Conservation (phyloP, 2,329 filamentous ascomycete species). For the Fusarium albidum region DNA sequence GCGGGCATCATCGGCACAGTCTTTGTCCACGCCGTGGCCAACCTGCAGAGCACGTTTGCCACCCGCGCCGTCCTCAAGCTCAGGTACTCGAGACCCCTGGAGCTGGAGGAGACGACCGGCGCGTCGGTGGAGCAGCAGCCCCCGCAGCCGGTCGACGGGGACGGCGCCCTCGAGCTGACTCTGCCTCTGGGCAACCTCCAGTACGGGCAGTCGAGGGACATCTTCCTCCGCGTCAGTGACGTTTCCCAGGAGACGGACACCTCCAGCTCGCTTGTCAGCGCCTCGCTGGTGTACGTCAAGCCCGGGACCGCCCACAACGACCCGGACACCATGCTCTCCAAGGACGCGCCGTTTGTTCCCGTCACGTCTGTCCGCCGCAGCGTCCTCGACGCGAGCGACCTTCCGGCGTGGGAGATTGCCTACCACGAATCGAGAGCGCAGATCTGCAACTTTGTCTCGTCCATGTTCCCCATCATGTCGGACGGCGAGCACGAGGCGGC, state of each 20-base stretch:
- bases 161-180: conserved; percentile 41
- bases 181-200: conserved; percentile 62
- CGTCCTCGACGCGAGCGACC: conserved; percentile 27
- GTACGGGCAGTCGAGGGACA: conserved; percentile 67
- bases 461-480: conserved; percentile 48
- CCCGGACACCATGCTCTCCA: neutral
- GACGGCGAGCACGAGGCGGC: conserved; percentile 44
- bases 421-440: conserved; percentile 62
- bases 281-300: conserved; percentile 46
- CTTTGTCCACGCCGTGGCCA: conserved; percentile 69
- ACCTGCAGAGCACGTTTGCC: conserved; percentile 66
- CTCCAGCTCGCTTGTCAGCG: conserved; percentile 41
- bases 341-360: neutral
- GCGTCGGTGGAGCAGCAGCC: conserved; percentile 48
- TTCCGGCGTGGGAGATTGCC: conserved; percentile 49
- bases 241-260: conserved; percentile 13
- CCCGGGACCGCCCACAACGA: conserved; percentile 15
- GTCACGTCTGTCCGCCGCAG: conserved; percentile 20
- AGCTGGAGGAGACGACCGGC: conserved; percentile 51
- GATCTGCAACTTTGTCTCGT: conserved; percentile 59
- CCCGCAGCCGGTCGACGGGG: conserved; percentile 27
- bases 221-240: conserved; percentile 53
- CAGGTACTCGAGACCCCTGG: conserved; percentile 46
- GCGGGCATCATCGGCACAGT: conserved; percentile 70
- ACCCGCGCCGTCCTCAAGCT: conserved; percentile 55